phyloP scores from a whole-genome alignment of 345 rosid species.

The Cochlearia excelsa region DNA sequence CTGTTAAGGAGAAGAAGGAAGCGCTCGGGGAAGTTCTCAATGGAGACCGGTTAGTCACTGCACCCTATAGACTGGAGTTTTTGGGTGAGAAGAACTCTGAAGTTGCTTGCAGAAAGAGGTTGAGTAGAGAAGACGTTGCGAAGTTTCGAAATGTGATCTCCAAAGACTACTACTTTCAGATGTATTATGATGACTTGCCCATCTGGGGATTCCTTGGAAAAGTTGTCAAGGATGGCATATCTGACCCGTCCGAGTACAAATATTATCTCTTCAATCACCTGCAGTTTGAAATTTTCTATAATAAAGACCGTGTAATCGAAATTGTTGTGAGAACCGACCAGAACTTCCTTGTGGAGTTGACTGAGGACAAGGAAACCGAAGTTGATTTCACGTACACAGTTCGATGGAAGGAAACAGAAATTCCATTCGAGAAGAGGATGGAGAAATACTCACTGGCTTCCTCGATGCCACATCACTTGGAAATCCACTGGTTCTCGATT shows the following conservation, averaged over 20 bases:
- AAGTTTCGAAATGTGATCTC: slow-evolving; percentile 40
- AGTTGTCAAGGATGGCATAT: slow-evolving; percentile 43
- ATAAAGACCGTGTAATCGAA: slow-evolving; percentile 54
- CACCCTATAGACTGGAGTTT: slow-evolving; percentile 55
- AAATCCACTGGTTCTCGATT: slow-evolving; percentile 58
- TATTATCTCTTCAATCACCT: slow-evolving; percentile 50
- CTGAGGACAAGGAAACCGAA: slow-evolving; percentile 49
- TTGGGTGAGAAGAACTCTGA: slow-evolving; percentile 42
- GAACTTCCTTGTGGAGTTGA: slow-evolving; percentile 41
- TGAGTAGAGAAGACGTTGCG: slow-evolving; percentile 43
- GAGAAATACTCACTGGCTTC: slow-evolving; percentile 51
- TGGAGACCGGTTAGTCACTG: slow-evolving; percentile 66
- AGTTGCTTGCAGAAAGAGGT: slow-evolving; percentile 44
- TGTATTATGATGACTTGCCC: slow-evolving; percentile 61
- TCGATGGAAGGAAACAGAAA: slow-evolving; percentile 53
- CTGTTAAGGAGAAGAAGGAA: slow-evolving; percentile 43
- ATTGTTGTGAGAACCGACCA: slow-evolving; percentile 44
- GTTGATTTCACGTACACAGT: slow-evolving; percentile 51
- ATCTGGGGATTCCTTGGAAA: slow-evolving; percentile 56
- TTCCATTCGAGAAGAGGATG: slow-evolving; percentile 55
- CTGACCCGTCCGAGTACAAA: slow-evolving; percentile 44
- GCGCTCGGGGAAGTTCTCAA: slow-evolving; percentile 71
- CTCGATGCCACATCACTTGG: slow-evolving; percentile 51
- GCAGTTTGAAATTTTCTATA: slow-evolving; percentile 47
- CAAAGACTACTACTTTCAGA: slow-evolving; percentile 58